Evolutionary conservation across 2,329 filamentous ascomycete species (phyloP).

Genomic region (Penicillium sp.): DNA sequence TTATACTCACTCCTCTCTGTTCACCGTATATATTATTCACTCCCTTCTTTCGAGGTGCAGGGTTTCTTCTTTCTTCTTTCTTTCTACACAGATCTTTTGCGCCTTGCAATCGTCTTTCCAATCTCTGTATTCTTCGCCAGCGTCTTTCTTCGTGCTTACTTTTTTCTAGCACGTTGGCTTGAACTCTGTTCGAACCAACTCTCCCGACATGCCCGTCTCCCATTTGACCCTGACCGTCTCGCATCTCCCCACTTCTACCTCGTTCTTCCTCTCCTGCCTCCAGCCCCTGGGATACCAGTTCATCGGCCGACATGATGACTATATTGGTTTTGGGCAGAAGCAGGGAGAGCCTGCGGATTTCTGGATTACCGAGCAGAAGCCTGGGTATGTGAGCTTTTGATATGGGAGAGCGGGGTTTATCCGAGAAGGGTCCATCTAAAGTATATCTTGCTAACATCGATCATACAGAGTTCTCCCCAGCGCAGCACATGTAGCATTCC

Average conservation of each 20-base stretch:
- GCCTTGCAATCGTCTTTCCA: constrained; percentile 4
- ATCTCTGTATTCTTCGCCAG: not conserved
- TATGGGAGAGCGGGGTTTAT: not conserved
- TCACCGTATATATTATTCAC: constrained; percentile 35
- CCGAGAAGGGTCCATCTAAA: not conserved
- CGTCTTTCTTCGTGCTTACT: constrained; percentile 7
- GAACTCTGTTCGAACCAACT: constrained; percentile 9
- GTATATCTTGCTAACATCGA: constrained; percentile 3
- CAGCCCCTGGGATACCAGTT: constrained; percentile 80
- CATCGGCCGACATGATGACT: constrained; percentile 66
- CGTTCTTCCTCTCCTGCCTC: constrained; percentile 80
- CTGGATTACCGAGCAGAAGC: constrained; percentile 67
- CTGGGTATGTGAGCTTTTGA: constrained; percentile 53
- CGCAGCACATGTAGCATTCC: constrained; percentile 69
- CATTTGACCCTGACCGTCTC: constrained; percentile 72
- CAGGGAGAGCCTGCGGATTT: constrained; percentile 63
- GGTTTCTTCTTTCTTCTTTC: constrained; percentile 16
- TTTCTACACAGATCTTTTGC: constrained; percentile 11
- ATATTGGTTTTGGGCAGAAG: constrained; percentile 66
- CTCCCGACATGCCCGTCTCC: constrained; percentile 62
- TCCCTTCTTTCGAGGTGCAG: constrained; percentile 12
- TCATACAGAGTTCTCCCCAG: constrained; percentile 54
- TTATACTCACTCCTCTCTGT: constrained; percentile 22
- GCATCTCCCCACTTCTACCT: constrained; percentile 77
- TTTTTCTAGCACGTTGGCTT: constrained; percentile 20